Conservation (phyloP, 176 grass and related monocot species). For the Musa itinerans region DNA sequence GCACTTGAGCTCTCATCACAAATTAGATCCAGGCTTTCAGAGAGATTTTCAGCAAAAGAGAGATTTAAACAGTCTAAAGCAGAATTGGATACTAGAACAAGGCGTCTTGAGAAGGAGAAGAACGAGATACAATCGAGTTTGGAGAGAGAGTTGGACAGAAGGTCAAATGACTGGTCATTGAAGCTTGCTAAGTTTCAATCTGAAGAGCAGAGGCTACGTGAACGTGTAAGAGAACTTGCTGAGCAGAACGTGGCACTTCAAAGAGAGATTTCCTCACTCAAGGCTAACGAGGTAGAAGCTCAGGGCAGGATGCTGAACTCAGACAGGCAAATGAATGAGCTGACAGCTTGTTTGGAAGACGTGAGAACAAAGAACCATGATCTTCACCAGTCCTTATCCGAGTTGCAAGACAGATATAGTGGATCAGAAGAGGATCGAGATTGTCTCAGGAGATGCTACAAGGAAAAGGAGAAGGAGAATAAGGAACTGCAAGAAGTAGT, state of each 20-base stretch:
- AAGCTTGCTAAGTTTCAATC: constrained; percentile 52
- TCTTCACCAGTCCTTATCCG: constrained; percentile 38
- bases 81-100: constrained; percentile 46
- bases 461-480: constrained; percentile 63
- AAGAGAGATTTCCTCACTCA: constrained; percentile 65
- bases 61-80: constrained; percentile 43
- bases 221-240: constrained; percentile 81
- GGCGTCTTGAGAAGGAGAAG: constrained; percentile 58
- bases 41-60: constrained; percentile 57
- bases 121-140: constrained; percentile 37
- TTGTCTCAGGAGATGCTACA: constrained; percentile 41
- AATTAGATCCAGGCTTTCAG: constrained; percentile 69
- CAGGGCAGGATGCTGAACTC: constrained; percentile 27
- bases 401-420: constrained; percentile 42
- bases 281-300: constrained; percentile 27
- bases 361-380: constrained; percentile 26
- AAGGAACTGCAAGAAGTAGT: constrained; percentile 58
- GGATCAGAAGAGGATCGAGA: constrained; percentile 46
- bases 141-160: constrained; percentile 62
- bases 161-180: constrained; percentile 59
- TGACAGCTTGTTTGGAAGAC: constrained; percentile 32
- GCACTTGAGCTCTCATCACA: constrained; percentile 59
- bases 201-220: constrained; percentile 80
- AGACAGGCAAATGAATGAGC: constrained; percentile 37
- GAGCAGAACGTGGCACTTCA: constrained; percentile 92